Base-by-base conservation (phyloP, 1,284 basidiomycete genomes). In the Wallemia ichthyophaga region DNA sequence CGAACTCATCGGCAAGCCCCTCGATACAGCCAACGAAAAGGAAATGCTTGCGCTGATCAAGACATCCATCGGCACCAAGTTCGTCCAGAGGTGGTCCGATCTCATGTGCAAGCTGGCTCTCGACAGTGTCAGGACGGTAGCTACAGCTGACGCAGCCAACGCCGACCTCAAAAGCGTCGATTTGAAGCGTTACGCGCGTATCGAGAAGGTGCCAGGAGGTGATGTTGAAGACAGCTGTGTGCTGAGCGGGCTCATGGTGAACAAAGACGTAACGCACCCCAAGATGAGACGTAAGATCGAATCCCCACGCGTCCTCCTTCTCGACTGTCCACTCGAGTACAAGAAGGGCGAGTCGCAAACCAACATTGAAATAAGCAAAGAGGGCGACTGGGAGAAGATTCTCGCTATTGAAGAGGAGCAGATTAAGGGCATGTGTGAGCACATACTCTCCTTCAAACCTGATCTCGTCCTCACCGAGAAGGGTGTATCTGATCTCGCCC, bases 331-430 rank as follows among this genome's bases (percentile, higher is more conserved):
- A 19, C 73, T 96, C 60, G 94, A 99, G 73, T 96, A 98, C 75
- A 98, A 96, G 74, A 98, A 96, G 76, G 92, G 92, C 55, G 94
- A 98, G 74, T 82, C 78, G 62, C 92, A 98, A 72, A 98, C 94
- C 62, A 95, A 96, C 71, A 98, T 98, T 74, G 92, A 98, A 73
- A 89, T 98, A 65, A 82, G 82, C 31, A 87, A 85, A 70, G 91
- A 94, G 73, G 77, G 78, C 55, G 91, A 98, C 69, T 98, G 89
- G 86, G 82, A 83, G 63, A 74, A 85, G 60, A 83, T 89, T 31
- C 81, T 95, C 69, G 81, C 88, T 69, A 88, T 96, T 63, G 92
- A 98, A 73, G 92, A 98, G 72, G 86, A 96, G 71, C 92, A 96
- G 71, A 83, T 98, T 67, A 89, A 91, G 74, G 67, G 74, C 53